Percentiles rank a stretch among this genome's conserved stretches.
These are phyloP conservation scores for Mycena epipterygia DNA, from an alignment of 768 basidiomycete species.

Conservation along the genomic window DNA sequence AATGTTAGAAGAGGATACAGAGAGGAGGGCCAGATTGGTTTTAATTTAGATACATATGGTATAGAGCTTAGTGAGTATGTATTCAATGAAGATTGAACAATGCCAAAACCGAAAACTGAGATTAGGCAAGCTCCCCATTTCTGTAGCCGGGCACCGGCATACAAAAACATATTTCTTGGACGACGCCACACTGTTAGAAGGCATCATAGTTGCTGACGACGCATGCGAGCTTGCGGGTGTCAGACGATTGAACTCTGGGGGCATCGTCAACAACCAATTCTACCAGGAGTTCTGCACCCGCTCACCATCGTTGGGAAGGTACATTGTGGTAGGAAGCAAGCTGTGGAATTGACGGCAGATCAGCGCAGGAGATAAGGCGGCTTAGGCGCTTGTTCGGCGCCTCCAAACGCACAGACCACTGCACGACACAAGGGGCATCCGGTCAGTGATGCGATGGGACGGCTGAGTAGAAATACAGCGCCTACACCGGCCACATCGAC, in stretches of 20 bases:
- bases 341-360: neutral
- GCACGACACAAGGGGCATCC: neutral
- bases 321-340: constrained; percentile 31
- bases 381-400: constrained; percentile 13
- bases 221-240: constrained; percentile 26
- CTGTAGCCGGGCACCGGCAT: no score
- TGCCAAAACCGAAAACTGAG: no score
- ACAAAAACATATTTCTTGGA: no score
- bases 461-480: constrained; percentile 37
- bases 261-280: neutral
- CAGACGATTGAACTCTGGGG: neutral
- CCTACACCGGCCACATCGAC: constrained; percentile 65
- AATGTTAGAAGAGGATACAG: no score
- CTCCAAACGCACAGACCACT: constrained; percentile 19
- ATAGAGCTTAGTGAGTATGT: no score
- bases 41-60: no score
- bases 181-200: constrained; percentile 3
- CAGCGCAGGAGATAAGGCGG: constrained; percentile 27
- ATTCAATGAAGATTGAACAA: no score
- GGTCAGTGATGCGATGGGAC: neutral
- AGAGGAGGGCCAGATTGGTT: no score
- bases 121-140: no score
- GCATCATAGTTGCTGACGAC: constrained; percentile 27
- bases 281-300: neutral
- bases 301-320: constrained; percentile 14